Conservation (phyloP, 1,139 yeast genomes). For the Yamadazyma diddensiae region DNA sequence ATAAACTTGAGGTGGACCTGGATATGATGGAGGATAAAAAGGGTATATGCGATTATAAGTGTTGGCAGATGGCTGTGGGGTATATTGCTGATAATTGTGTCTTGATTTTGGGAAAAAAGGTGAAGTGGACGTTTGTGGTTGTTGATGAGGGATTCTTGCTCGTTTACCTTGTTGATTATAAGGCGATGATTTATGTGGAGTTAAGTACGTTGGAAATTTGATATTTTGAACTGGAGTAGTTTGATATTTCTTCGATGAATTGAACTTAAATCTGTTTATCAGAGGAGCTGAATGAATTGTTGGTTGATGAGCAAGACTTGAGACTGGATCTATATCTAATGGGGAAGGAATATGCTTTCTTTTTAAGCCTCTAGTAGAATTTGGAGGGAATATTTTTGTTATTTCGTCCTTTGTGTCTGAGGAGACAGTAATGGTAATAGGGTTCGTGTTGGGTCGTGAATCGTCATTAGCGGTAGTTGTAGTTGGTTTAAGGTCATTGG, state of each 20-base stretch:
- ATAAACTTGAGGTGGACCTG: not conserved
- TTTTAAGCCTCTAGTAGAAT: constrained; percentile 33
- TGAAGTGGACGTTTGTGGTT: constrained; percentile 11
- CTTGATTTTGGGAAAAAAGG: constrained; percentile 12
- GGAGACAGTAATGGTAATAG: not conserved
- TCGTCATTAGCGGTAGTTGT: not conserved
- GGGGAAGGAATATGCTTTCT: constrained; percentile 48
- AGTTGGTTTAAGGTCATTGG: not conserved
- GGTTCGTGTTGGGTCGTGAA: not conserved
- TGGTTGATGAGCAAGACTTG: constrained; percentile 3
- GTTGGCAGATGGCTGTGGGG: constrained; percentile 16
- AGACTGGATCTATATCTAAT: constrained; percentile 21
- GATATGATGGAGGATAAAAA: constrained; percentile 3
- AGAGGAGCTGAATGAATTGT: constrained; percentile 28
- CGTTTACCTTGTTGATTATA: constrained; percentile 12
- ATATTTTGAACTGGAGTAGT: constrained; percentile 13
- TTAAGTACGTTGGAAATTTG: constrained; percentile 15
- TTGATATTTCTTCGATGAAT: constrained; percentile 6
- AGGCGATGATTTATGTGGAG: constrained; percentile 17
- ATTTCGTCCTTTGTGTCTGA: not conserved
- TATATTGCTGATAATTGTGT: constrained; percentile 12
- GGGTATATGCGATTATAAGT: constrained; percentile 8
- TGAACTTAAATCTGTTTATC: constrained; percentile 11
- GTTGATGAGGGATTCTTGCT: constrained; percentile 7
- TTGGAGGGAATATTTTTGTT: constrained; percentile 5